Percentiles rank a stretch among this genome's conserved stretches.
phyloP scores from a whole-genome alignment of 2,329 filamentous ascomycete genomes.

The Fonsecaea nubica region DNA sequence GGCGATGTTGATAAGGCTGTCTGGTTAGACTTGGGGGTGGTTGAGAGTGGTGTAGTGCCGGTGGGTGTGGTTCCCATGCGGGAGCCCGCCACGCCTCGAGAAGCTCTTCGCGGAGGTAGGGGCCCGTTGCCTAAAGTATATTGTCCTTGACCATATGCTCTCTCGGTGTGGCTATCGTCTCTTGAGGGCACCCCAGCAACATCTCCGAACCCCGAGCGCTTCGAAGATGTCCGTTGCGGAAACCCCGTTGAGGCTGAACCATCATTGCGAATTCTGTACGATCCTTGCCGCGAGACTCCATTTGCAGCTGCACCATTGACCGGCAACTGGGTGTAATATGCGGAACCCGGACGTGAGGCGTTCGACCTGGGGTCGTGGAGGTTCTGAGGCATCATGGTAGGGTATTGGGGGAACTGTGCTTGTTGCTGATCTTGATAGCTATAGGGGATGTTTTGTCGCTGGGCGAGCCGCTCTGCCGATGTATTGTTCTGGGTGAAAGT shows the following conservation, averaged over 20 bases:
- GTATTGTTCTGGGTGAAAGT: constrained; percentile 25
- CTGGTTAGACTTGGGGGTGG: constrained; percentile 39
- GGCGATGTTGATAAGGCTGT: constrained; percentile 51
- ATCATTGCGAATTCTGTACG: constrained; percentile 65
- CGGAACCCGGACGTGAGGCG: constrained; percentile 54
- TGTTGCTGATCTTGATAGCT: constrained; percentile 54
- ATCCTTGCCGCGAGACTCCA: constrained; percentile 47
- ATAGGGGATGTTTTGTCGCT: constrained; percentile 52
- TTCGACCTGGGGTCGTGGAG: constrained; percentile 48
- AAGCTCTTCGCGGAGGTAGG: constrained; percentile 76
- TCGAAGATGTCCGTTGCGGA: constrained; percentile 67
- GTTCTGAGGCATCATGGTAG: constrained; percentile 52
- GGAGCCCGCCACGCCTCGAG: constrained; percentile 70
- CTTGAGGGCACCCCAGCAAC: constrained; percentile 68
- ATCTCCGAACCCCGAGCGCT: constrained; percentile 59
- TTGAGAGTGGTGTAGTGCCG: constrained; percentile 38
- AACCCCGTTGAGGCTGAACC: constrained; percentile 62
- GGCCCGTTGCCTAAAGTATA: constrained; percentile 65
- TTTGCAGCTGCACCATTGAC: constrained; percentile 48
- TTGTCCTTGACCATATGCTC: constrained; percentile 69
- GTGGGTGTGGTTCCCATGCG: constrained; percentile 31
- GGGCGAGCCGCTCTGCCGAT: constrained; percentile 33
- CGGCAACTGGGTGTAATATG: constrained; percentile 54
- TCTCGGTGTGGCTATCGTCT: constrained; percentile 72
- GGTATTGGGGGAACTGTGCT: constrained; percentile 52